These are phyloP conservation scores for Ormosia emarginata DNA, from an alignment of 306 rosid genomes.

Conservation along the genomic window DNA sequence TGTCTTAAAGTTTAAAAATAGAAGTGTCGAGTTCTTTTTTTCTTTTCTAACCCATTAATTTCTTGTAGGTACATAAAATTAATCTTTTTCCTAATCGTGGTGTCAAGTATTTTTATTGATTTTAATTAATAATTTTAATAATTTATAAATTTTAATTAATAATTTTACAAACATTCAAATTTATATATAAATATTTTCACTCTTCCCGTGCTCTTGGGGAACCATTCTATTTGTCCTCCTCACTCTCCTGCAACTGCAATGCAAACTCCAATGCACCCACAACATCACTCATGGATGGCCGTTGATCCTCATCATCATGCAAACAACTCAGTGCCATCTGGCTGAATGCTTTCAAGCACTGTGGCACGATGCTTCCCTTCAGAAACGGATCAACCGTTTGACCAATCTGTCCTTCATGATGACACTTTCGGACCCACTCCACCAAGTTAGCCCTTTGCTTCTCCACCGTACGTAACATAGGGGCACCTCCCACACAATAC, in stretches of 20 bases:
- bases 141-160: too few relatives aligned
- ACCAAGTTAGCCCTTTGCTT: constrained; percentile 15
- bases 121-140: too few relatives aligned
- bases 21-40: too few relatives aligned
- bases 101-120: too few relatives aligned
- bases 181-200: neutral
- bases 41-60: too few relatives aligned
- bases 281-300: constrained; percentile 49
- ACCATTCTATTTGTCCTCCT: neutral
- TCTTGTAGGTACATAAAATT: too few relatives aligned
- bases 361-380: neutral
- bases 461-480: neutral
- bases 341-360: constrained; percentile 17
- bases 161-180: too few relatives aligned
- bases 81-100: too few relatives aligned
- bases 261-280: constrained; percentile 33
- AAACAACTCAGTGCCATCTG: constrained; percentile 39
- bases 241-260: constrained; percentile 15
- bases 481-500: constrained; percentile 26
- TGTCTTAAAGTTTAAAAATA: too few relatives aligned
- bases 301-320: constrained; percentile 33
- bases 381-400: constrained; percentile 18
- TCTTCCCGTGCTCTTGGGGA: neutral
- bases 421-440: constrained; percentile 14
- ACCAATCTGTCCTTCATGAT: neutral